These are phyloP conservation scores for Ascomycota sp. DNA, from an alignment of 2,329 filamentous ascomycete species.

Conservation along the genomic window DNA sequence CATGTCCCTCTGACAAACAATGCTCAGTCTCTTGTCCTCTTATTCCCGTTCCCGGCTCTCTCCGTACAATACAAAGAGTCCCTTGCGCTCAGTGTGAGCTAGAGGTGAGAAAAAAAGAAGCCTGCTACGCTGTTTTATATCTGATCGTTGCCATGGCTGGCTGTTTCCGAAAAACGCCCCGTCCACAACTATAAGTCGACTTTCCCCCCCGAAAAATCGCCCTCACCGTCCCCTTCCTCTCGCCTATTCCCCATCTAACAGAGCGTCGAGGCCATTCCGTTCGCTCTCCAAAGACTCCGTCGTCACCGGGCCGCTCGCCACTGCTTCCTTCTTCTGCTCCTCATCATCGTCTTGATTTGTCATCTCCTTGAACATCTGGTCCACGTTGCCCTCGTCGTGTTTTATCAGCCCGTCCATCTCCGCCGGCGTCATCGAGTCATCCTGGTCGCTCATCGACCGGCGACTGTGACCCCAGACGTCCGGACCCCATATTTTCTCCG, in stretches of 20 bases:
- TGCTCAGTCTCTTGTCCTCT: too few relatives aligned
- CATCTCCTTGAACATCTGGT: conserved; percentile 33
- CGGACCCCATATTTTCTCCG: conserved; percentile 27
- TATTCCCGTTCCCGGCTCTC: too few relatives aligned
- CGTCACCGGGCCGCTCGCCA: conserved; percentile 14
- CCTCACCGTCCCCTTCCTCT: background rate
- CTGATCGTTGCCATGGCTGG: background rate
- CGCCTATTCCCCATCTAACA: conserved; percentile 20
- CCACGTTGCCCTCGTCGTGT: conserved; percentile 23
- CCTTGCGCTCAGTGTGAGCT: too few relatives aligned
- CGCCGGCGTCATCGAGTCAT: conserved; percentile 8
- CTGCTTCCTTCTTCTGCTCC: conserved; percentile 13
- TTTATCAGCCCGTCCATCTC: conserved; percentile 12
- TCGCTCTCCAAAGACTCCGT: conserved; percentile 22
- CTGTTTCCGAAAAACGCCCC: background rate
- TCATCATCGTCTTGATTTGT: conserved; percentile 30
- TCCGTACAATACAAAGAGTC: too few relatives aligned
- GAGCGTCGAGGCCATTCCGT: conserved; percentile 23
- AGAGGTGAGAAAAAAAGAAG: too few relatives aligned
- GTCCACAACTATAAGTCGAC: background rate
- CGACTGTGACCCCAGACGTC: conserved; percentile 21
- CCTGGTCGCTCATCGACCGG: conserved; percentile 9
- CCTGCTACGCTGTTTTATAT: background rate
- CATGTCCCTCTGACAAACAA: too few relatives aligned
- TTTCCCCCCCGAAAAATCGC: background rate